Base-by-base conservation (phyloP, 2,329 filamentous ascomycete genomes). In the Rutstroemia sp. region DNA sequence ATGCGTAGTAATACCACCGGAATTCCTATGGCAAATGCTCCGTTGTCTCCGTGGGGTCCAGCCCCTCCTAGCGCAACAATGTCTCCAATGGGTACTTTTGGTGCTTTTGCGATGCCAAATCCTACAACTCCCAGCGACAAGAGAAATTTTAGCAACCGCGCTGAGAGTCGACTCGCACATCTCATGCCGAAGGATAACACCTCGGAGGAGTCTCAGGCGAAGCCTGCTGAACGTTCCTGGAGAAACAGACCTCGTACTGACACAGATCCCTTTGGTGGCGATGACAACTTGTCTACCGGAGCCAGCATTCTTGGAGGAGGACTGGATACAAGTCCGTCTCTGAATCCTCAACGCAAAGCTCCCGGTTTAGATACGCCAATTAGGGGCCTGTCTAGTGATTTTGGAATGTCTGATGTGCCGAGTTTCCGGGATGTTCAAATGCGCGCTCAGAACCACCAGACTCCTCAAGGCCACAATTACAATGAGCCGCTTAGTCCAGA, bases 131-230 rank as follows among this genome's bases (percentile, higher is more conserved):
- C 77, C 7, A 75, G 79, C 4, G 90, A 95, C 54, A 95, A 94
- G 74, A 84, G 88, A 9, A 81, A 87, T 65, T 86, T 83, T 27
- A 85, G 81, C 67, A 72, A 81, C 27, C 79, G 87, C 57, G 84
- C 88, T 2, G 89, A 90, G 68, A 96, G 91, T 70, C 85, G 91
- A 27, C 84, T 96, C 66, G 92, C 92, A 63, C 90, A 90, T 67
- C 72, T 96, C 21, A 86, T 96, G 63, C 85, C 83, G 19, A 95
- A 92, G 72, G 86, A 90, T 38, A 86, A 80, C 63, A 42, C 16
- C 10, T 74, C 79, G 3, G 90, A 95, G 59, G 85, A 85, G 58
- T 74, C 83, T 25, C 71, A 73, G 48, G 67, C 71, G 4, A 77
- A 77, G 52, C 81, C 81, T 75, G 66, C 68, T 18, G 70, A 80